Percentiles rank a stretch among this genome's conserved stretches.
phyloP scores from a whole-genome alignment of 192 early-diverging fungal species.

The Podila epigama region DNA sequence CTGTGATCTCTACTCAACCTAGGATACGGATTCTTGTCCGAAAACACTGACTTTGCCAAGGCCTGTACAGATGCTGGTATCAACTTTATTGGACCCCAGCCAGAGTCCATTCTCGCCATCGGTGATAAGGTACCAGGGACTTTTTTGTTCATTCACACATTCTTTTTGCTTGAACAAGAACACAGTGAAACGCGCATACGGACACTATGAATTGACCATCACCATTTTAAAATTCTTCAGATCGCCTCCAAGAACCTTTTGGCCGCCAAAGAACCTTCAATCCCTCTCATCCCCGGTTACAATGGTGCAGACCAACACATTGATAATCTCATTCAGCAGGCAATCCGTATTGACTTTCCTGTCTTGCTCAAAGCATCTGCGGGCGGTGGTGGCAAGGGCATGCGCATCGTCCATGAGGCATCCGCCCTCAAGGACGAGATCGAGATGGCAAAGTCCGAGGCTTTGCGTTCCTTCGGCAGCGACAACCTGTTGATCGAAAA shows the following conservation, averaged over 20 bases:
- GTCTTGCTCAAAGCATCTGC: constrained; percentile 68
- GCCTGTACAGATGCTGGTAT: constrained; percentile 56
- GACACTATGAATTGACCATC: too few relatives aligned
- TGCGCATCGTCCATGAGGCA: constrained; percentile 63
- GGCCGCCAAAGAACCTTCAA: constrained; percentile 56
- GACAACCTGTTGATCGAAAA: constrained; percentile 66
- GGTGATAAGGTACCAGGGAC: constrained; percentile 58
- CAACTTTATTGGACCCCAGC: constrained; percentile 63
- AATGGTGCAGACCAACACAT: constrained; percentile 65
- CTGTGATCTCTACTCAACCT: not conserved
- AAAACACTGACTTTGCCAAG: constrained; percentile 66
- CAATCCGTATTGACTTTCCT: constrained; percentile 62
- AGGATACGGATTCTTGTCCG: constrained; percentile 70
- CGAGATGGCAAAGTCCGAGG: constrained; percentile 61
- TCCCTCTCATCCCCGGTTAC: constrained; percentile 72
- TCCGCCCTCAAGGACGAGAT: constrained; percentile 61
- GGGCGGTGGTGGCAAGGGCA: constrained; percentile 73
- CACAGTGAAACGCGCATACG: too few relatives aligned
- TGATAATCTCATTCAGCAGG: constrained; percentile 57
- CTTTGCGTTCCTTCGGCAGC: constrained; percentile 63
- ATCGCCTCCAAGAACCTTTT: constrained; percentile 66
- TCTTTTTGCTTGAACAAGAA: too few relatives aligned
- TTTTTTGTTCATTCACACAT: not conserved
- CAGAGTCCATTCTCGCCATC: constrained; percentile 64
- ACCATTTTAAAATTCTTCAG: constrained; percentile 3